Evolutionary conservation across 345 rosid species (phyloP).

Genomic region (Arabidopsis arenosa): DNA sequence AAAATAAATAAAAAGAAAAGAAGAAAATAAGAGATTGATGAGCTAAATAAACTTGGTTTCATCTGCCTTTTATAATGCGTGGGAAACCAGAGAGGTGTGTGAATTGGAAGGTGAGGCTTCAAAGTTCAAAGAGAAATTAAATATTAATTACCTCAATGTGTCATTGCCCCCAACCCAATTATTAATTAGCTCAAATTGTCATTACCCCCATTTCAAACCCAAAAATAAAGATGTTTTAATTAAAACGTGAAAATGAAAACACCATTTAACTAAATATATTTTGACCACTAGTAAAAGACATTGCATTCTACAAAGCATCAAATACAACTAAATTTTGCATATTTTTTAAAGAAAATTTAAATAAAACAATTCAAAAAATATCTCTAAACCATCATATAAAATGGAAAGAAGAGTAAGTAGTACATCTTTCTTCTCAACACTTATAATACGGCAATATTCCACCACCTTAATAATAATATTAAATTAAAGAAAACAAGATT

Average conservation of each 20-base stretch:
- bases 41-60: conserved; percentile 32
- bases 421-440: no score
- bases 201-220: neutral
- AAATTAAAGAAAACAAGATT: conserved; percentile 19
- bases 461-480: neutral
- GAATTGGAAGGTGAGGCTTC: conserved; percentile 32
- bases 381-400: neutral
- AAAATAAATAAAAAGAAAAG: neutral
- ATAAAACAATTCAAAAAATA: neutral
- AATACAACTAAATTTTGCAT: neutral
- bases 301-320: neutral
- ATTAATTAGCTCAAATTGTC: conserved; percentile 2
- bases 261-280: neutral
- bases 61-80: conserved; percentile 32
- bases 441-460: neutral
- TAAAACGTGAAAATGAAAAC: neutral
- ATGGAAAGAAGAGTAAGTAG: neutral
- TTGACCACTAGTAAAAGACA: neutral
- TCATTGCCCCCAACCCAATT: neutral
- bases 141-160: neutral
- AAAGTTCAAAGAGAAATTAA: conserved; percentile 31
- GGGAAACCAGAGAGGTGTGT: conserved; percentile 47
- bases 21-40: neutral
- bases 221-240: neutral
- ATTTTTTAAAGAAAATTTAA: neutral